Evolutionary conservation across 805 yeast species (phyloP), one percentile per base, ranked within the genome.

Genomic region (Barnettozyma californica): DNA sequence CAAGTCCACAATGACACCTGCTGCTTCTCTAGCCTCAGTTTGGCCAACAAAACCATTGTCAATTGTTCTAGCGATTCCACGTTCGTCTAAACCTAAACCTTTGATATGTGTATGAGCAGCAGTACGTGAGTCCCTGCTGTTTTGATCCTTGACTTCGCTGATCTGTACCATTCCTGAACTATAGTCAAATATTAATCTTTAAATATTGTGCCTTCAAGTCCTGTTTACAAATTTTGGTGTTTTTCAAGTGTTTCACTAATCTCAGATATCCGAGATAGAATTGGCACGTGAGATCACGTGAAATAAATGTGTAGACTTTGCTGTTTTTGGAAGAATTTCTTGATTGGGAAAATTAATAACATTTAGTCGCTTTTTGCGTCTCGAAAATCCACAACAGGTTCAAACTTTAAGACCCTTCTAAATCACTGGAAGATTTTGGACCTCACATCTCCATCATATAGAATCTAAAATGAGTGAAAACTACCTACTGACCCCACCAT

Each of bases 71-170:
- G 98, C 97, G 35, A 76, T 67, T 35, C 97, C 96, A 52, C 78
- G 82, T 57, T 91, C 98, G 64, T 92, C 97, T 44, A 92, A 74
- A 2, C 99, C 99, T 18, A 92, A 77, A 2, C 98, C 98, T 60
- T 84, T 85, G 74, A 92, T 92, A 65, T 92, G 99, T 2, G 99
- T 91, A 65, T 92, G 99, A 5, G 99, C 94, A 1, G 98, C 96
- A 1, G 96, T 87, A 56, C 96, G 76, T 49, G 77, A 73, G 50
- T 81, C 85, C 48, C 82, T 74, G 8, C 56, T 51, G 34, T 51
- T 53, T 23, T 67, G 56, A 47, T 85, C 84, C 56, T 81, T 85
- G 43, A 87, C 85, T 66, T 88, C 95, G 66, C 73, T 80, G 59
- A 87, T 84, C 64, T 83, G 84, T 39, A 84, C 92, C 95, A 87